Base-by-base conservation (phyloP, 2,329 filamentous ascomycete species). In the Exserohilum rostratum region DNA sequence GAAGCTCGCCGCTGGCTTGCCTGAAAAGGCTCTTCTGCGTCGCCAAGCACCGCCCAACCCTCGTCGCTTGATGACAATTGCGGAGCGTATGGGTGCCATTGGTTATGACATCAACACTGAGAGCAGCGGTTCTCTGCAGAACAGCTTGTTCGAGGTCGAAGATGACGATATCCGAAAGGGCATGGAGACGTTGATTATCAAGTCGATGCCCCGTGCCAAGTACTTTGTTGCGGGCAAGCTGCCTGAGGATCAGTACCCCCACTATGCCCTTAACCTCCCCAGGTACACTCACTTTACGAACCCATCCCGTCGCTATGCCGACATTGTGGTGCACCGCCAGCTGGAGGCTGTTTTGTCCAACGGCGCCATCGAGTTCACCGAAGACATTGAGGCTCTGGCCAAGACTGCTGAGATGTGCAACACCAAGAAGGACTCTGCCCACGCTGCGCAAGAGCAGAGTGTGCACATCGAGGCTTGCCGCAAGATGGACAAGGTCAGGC, bases 401-500 rank as follows among this genome's bases (percentile, higher is more conserved):
- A 99, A 98, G 85, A 96, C 90, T 46, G 90, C 93, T 7, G 95
- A 99, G 77, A 87, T 91, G 65, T 96, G 91, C 83, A 99, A 99
- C 81, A 96, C 90, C 72, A 99, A 98, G 87, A 99, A 98, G 77
- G 95, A 99, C 74, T 98, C 93, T 11, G 92, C 95, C 1, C 93
- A 96, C 79, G 95, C 91, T 70, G 95, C 95, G 12, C 95, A 99
- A 76, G 95, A 99, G 76, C 95, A 99, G 80, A 98, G 95, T 76
- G 92, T 99, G 45, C 95, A 99, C 78, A 97, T 99, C 61, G 95
- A 98, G 75, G 91, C 93, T 5, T 99, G 95, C 82, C 90, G 95
- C 66, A 88, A 87, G 68, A 97, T 99, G 90, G 93, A 98, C 78
- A 92, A 90, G 80, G 90, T 89, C 77, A 87, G 90, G 63, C 88